Conservation (phyloP, 2,329 filamentous ascomycete species). For the Exophiala lecanii-corni region DNA sequence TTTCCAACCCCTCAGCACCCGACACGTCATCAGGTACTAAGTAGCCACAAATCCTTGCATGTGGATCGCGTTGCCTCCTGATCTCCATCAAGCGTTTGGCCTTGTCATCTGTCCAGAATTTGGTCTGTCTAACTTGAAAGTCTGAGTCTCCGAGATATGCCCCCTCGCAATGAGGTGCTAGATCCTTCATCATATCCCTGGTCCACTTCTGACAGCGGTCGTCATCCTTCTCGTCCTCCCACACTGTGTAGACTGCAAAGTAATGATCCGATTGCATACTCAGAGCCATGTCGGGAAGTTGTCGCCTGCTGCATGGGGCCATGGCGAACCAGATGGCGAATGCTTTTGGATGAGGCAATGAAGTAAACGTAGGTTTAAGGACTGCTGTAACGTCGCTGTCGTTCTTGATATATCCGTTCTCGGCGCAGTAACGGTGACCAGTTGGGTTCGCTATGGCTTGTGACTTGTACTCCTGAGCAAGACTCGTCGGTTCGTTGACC, state of each 20-base stretch:
- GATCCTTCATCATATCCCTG: constrained; percentile 34
- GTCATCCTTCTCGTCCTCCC: constrained; percentile 46
- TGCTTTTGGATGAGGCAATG: constrained; percentile 43
- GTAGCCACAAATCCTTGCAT: constrained; percentile 37
- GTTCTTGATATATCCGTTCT: constrained; percentile 50
- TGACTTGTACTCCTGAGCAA: constrained; percentile 39
- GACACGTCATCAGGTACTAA: constrained; percentile 29
- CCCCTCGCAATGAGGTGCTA: constrained; percentile 43
- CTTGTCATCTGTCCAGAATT: constrained; percentile 46
- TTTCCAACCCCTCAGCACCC: neutral
- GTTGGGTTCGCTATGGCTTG: constrained; percentile 47
- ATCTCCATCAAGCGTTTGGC: constrained; percentile 42
- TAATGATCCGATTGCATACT: constrained; percentile 55
- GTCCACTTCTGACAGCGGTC: constrained; percentile 43
- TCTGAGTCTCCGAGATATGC: constrained; percentile 55
- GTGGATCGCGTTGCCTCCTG: constrained; percentile 23
- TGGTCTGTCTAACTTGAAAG: constrained; percentile 45
- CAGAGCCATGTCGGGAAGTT: constrained; percentile 49
- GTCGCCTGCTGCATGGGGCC: constrained; percentile 43
- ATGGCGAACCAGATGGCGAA: constrained; percentile 50
- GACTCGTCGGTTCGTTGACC: constrained; percentile 39
- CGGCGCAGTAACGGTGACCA: constrained; percentile 46
- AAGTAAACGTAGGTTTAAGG: constrained; percentile 46
- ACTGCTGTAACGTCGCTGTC: constrained; percentile 43
- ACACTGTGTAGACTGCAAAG: constrained; percentile 51